Base-by-base conservation (phyloP, 208 protist genomes). In the Trypanosoma theileri region DNA sequence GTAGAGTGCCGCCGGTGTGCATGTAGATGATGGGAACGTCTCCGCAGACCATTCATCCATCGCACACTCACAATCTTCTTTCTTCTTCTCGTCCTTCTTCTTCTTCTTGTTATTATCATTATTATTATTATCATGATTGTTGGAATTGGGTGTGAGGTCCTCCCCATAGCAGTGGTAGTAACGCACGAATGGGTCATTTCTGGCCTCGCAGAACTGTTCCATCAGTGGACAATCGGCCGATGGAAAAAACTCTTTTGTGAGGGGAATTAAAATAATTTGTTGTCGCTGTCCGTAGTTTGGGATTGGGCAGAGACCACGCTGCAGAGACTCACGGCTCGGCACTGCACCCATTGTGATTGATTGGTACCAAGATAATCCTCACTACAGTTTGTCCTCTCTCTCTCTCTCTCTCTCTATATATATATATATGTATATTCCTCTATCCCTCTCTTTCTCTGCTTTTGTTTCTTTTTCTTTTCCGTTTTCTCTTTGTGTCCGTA, bases 111-210 rank as follows among this genome's bases (percentile, higher is more conserved):
- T 35, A 35, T 35, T 6, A 6, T 35, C 6, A 35, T 6, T 35
- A 35, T 35, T 35, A 35, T 6, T 35, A 35, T 35, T 35, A 35
- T 1, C 6, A 35, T 35, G 1, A 6, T 6, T 35, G 28, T 35
- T 35, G 28, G 28, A 35, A 35, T 35, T 6, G 28, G 28, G 28
- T 35, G 28, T 35, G 21, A 71, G 63, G 26, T 42, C 10, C 40
- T 73, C 69, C 3, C 52, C 69, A 51, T 56, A 66, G 21, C 21
- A 24, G 58, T 67, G 59, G 51, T 73, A 62, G 40, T 73, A 73
- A 10, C 59, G 69, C 14, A 73, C 69, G 44, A 67, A 66, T 35
- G 69, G 59, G 35, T 73, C 69, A 22, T 28, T 26, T 11, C 69
- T 58, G n/a, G 69, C 46, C n/a, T 60, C 61, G 28, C 54, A 58